Conservation (phyloP, 768 basidiomycete species). For the Lentinula lateritia region DNA sequence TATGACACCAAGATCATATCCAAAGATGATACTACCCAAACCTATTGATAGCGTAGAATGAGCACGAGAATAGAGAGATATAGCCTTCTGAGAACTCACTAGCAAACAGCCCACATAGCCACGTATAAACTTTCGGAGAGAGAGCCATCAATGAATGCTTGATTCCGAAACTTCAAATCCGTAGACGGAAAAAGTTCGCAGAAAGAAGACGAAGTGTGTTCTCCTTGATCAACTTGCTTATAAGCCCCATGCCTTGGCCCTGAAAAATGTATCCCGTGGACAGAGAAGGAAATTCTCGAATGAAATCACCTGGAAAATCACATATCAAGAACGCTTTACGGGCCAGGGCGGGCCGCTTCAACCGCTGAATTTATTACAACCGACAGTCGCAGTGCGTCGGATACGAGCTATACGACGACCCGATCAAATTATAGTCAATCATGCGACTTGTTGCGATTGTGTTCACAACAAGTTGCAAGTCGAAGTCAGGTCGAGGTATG, state of each 20-base stretch:
- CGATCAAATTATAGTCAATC: neutral
- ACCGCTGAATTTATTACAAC: neutral
- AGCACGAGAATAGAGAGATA: neutral
- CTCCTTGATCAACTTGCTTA: neutral
- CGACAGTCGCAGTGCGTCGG: no score
- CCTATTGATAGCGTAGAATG: conserved; percentile 14
- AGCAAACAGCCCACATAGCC: conserved; percentile 48
- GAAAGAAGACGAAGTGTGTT: neutral
- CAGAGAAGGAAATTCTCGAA: neutral
- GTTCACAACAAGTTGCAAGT: no score
- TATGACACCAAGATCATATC: conserved; percentile 46
- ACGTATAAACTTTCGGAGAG: conserved; percentile 45
- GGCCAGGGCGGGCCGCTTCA: neutral
- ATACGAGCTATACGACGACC: neutral
- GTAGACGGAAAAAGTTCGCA: neutral
- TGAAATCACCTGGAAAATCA: neutral
- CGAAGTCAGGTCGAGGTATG: no score
- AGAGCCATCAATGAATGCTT: conserved; percentile 22
- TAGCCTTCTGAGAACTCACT: conserved; percentile 17
- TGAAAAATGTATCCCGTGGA: neutral
- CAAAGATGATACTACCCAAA: conserved; percentile 24
- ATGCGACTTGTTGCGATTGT: no score
- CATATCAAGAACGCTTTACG: no score
- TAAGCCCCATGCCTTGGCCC: neutral
- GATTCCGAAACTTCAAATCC: neutral